Conservation (phyloP, 2,329 filamentous ascomycete species). For the Fulvia fulva region DNA sequence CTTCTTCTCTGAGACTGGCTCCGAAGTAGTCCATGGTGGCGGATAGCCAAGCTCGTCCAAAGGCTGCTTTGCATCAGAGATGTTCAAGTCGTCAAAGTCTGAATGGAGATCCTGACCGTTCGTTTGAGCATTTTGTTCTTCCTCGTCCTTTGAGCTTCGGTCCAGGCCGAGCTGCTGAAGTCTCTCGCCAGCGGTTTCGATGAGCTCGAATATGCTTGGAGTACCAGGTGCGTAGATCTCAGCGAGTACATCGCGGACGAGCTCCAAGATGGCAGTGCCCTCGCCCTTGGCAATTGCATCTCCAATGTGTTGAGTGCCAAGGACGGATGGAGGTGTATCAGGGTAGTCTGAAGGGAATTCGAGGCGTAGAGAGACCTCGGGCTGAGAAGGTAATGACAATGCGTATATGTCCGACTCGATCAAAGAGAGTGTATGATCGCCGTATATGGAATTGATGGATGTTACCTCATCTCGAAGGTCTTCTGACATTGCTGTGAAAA, state of each 20-base stretch:
- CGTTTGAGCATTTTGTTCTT: constrained; percentile 30
- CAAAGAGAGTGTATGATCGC: constrained; percentile 55
- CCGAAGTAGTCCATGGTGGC: constrained; percentile 70
- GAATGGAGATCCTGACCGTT: constrained; percentile 27
- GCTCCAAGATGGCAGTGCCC: constrained; percentile 64
- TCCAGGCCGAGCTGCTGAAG: constrained; percentile 33
- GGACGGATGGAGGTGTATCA: constrained; percentile 63
- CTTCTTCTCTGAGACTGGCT: constrained; percentile 72
- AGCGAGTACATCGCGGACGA: constrained; percentile 64
- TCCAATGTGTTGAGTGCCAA: constrained; percentile 76
- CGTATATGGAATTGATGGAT: constrained; percentile 82
- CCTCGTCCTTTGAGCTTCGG: constrained; percentile 21
- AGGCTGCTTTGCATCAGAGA: constrained; percentile 31
- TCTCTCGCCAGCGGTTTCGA: constrained; percentile 54
- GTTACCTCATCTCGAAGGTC: constrained; percentile 68
- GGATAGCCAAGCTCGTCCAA: constrained; percentile 37
- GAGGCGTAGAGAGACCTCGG: constrained; percentile 54
- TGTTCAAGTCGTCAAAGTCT: constrained; percentile 1
- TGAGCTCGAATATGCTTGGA: constrained; percentile 87
- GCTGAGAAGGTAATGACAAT: constrained; percentile 62
- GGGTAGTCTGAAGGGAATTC: constrained; percentile 74
- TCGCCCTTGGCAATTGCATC: constrained; percentile 63
- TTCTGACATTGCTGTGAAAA: constrained; percentile 28
- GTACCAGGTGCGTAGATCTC: constrained; percentile 67
- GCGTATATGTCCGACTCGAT: constrained; percentile 46